These are phyloP conservation scores for Pelargonium nanum DNA, from an alignment of 345 rosid genomes.

Conservation along the genomic window DNA sequence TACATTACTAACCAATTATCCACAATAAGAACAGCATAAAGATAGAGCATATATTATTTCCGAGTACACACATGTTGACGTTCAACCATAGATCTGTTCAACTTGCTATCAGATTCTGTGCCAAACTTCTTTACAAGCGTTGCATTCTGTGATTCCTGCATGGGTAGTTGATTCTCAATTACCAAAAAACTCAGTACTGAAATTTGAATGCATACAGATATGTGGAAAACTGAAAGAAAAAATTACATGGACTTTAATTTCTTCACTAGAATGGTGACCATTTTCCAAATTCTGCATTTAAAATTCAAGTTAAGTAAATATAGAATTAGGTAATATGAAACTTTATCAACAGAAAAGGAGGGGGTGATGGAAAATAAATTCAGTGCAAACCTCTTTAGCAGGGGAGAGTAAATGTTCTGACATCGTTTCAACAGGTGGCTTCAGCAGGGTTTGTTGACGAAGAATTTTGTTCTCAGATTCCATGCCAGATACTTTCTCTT, in stretches of 20 bases:
- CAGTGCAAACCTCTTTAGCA: constrained; percentile 28
- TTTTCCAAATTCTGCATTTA: constrained; percentile 62
- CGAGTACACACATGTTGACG: constrained; percentile 67
- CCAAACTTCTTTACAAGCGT: constrained; percentile 52
- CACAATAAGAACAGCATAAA: neutral
- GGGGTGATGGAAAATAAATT: constrained; percentile 2
- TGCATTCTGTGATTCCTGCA: constrained; percentile 59
- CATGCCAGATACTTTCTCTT: constrained; percentile 69
- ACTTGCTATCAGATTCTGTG: constrained; percentile 57
- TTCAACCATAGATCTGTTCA: constrained; percentile 59
- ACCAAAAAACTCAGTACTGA: too few relatives aligned
- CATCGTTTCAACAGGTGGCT: constrained; percentile 37
- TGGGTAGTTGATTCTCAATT: neutral
- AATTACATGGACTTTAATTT: constrained; percentile 44
- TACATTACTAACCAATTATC: neutral
- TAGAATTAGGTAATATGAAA: constrained; percentile 12
- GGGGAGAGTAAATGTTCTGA: constrained; percentile 49
- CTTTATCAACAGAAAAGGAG: neutral
- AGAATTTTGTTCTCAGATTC: constrained; percentile 81
- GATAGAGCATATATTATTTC: neutral
- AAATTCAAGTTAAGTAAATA: constrained; percentile 9
- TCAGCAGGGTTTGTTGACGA: constrained; percentile 58
- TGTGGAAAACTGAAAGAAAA: neutral
- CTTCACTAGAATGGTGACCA: constrained; percentile 63
- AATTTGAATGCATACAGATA: neutral